Base-by-base conservation (phyloP, 1,284 basidiomycete genomes). In the Porodaedalea pini region DNA sequence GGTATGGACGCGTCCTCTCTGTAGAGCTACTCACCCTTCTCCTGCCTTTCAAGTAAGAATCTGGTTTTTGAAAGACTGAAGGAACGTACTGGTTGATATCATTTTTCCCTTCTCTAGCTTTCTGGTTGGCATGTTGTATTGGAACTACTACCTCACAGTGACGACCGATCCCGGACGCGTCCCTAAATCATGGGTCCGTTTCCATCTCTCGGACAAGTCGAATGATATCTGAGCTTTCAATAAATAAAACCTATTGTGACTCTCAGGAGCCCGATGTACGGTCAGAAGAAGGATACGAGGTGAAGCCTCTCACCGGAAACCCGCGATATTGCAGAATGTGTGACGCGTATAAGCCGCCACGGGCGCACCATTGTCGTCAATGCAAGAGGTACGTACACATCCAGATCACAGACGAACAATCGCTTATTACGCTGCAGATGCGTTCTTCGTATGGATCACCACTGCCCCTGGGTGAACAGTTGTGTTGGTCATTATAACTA, bases 401-500 rank as follows among this genome's bases (percentile, higher is more conserved):
- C 21, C 37, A 47, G 13, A 21, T 44, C 36, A 10, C 27, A 32
- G 19, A n/a, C 27, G 44, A 51, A 19, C 41, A 11, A 43, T 47
- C 50, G n/a, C 36, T 19, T 57, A 5, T 45, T 45, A 4, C 7
- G 2, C 10, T 13, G 10, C 3, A 91, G 88, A 69, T 91, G 89
- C 70, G 79, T 92, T 6, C 78, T 92, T 54, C 82, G 89, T 47
- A 93, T 94, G 87, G 88, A 93, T 73, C 94, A 97, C 66, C 94
- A 96, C 66, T 96, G 94, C 69, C 90, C 90, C 21, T 93, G 90
- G 90, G 86, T 91, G 56, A 90, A 92, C 67, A 92, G 92, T 69
- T 93, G 93, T 68, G 88, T 97, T 62, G 94, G 94, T 0, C 88
- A 92, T 70, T 82, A 79, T 73, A 98, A 96, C 70, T 87, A 95